Conservation (phyloP, 345 rosid species). For the Citrus reticulata region DNA sequence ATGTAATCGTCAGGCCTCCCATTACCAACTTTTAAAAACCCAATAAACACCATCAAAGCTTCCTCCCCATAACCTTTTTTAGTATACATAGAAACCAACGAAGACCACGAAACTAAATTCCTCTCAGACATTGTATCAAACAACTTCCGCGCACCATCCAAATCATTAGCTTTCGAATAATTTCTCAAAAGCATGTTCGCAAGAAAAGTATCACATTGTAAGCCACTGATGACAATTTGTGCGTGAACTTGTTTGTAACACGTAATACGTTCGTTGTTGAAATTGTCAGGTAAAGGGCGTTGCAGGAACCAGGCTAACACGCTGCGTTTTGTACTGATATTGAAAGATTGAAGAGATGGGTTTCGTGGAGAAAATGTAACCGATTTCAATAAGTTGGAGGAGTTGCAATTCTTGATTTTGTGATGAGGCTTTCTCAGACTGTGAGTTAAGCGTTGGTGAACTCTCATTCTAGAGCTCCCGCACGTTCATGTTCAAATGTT, state of each 20-base stretch:
- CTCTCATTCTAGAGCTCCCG: background rate
- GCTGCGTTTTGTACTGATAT: conserved; percentile 23
- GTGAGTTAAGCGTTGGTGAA: background rate
- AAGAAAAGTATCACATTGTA: conserved; percentile 39
- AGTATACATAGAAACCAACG: conserved; percentile 60
- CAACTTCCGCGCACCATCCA: conserved; percentile 37
- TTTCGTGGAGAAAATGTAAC: conserved; percentile 12
- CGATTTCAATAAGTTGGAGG: conserved; percentile 9
- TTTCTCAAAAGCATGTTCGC: conserved; percentile 37
- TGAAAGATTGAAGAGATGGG: conserved; percentile 13
- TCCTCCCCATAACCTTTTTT: conserved; percentile 40
- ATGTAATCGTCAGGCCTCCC: conserved; percentile 50
- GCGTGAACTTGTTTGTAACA: conserved; percentile 40
- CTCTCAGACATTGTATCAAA: conserved; percentile 56
- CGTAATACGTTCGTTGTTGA: background rate
- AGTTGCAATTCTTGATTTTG: background rate
- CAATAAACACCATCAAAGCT: conserved; percentile 40
- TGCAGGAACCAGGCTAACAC: conserved; percentile 43
- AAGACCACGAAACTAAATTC: conserved; percentile 72
- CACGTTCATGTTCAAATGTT: background rate
- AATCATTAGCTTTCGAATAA: conserved; percentile 22
- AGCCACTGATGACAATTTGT: conserved; percentile 39
- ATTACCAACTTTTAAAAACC: conserved; percentile 35
- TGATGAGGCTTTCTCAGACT: background rate
- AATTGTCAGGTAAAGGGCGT: conserved; percentile 19